A percentile compares a stretch with the other conserved stretches of the same genome.
Evolutionary conservation across 163 green algal species (phyloP).

Genomic region (Volvox carteri): DNA sequence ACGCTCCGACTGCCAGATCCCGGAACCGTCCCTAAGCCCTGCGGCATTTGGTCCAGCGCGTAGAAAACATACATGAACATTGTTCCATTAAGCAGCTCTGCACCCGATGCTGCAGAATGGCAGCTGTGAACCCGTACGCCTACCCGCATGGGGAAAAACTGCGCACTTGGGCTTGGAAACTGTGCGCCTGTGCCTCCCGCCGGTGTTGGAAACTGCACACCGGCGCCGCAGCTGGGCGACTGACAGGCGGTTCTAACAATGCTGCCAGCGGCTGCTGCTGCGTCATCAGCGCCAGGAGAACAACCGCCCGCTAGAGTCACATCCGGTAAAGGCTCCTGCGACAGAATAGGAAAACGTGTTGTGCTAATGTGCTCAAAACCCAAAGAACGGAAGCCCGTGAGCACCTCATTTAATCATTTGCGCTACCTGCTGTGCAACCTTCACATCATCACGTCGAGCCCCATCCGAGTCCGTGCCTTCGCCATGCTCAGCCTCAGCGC

Average conservation of each 20-base stretch:
- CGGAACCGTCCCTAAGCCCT: not conserved
- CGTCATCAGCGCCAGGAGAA: not conserved
- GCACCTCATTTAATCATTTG: not conserved
- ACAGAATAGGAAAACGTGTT: not conserved
- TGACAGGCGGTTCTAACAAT: not conserved
- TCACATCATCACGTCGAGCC: not conserved
- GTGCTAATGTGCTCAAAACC: not conserved
- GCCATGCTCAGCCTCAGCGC: not conserved
- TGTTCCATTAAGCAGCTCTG: not conserved
- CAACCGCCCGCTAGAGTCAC: not conserved
- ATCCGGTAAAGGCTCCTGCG: not conserved
- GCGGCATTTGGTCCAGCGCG: not conserved
- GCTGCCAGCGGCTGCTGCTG: not conserved
- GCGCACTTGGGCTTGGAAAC: not conserved
- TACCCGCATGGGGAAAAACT: not conserved
- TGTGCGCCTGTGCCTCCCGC: conserved; percentile 6
- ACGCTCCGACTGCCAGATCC: not conserved
- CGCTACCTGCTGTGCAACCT: not conserved
- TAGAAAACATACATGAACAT: not conserved
- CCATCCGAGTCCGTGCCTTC: not conserved
- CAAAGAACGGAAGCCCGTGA: not conserved
- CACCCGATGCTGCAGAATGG: too few species aligned
- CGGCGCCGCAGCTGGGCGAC: not conserved
- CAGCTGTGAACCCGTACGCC: too few species aligned
- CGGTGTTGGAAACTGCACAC: not conserved